Evolutionary conservation across 257 asterid genomes (phyloP).

Genomic region (Scutellaria minor): DNA sequence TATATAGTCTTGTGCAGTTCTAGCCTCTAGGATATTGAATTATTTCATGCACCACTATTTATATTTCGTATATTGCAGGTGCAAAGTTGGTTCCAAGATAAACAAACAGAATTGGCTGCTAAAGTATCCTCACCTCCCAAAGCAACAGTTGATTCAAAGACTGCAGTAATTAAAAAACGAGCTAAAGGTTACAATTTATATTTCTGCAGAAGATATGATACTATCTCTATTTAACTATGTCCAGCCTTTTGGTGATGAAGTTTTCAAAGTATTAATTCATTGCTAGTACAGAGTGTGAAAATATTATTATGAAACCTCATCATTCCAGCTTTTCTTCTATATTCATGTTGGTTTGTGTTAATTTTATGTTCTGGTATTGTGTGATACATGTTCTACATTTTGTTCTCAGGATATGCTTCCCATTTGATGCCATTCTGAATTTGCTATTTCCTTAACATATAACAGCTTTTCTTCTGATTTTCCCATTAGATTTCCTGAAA

Average conservation of each 20-base stretch:
- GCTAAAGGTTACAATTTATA: constrained; percentile 38
- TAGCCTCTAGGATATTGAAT: constrained; percentile 5
- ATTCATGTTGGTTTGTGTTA: neutral
- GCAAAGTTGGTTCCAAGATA: constrained; percentile 66
- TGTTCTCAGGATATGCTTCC: neutral
- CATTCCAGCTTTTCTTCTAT: neutral
- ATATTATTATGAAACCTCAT: neutral
- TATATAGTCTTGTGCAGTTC: neutral
- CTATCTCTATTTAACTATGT: neutral
- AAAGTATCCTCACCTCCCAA: constrained; percentile 34
- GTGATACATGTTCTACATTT: no score
- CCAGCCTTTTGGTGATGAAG: neutral
- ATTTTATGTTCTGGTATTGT: no score
- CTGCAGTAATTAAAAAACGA: constrained; percentile 40
- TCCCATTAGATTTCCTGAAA: neutral
- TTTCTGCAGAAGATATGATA: constrained; percentile 20
- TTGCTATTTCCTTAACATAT: neutral
- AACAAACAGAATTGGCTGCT: constrained; percentile 37
- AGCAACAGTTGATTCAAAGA: constrained; percentile 25
- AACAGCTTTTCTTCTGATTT: neutral
- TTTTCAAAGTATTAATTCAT: neutral
- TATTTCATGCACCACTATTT: neutral
- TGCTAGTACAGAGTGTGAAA: no score
- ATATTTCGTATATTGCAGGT: constrained; percentile 51
- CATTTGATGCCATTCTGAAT: neutral